phyloP scores from a whole-genome alignment of 2,329 filamentous ascomycete genomes.

The Aspergillus terreus region DNA sequence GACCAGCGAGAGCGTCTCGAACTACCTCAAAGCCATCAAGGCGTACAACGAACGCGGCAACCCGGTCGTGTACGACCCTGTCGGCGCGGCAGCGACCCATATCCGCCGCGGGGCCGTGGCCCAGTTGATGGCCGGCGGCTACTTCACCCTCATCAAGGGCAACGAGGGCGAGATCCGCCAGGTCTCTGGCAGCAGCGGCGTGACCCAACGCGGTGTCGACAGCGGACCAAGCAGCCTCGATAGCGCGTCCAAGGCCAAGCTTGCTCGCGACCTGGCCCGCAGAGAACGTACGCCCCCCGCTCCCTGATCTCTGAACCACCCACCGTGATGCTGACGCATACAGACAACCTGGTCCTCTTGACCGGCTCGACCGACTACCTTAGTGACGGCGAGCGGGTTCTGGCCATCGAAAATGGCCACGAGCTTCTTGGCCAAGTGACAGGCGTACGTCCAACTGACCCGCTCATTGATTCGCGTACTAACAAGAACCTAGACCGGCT shows the following conservation, averaged over 20 bases:
- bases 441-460: constrained; percentile 29
- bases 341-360: constrained; percentile 68
- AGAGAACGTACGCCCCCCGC: constrained; percentile 52
- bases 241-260: constrained; percentile 52
- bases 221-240: constrained; percentile 57
- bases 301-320: background rate
- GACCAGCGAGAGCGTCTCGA: constrained; percentile 67
- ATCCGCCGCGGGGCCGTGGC: constrained; percentile 69
- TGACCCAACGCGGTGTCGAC: constrained; percentile 80
- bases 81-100: constrained; percentile 79
- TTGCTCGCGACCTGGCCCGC: constrained; percentile 65
- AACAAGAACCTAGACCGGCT: constrained; percentile 57
- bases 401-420: constrained; percentile 74
- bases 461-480: background rate
- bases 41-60: constrained; percentile 77
- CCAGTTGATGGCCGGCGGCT: constrained; percentile 67
- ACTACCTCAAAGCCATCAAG: constrained; percentile 68
- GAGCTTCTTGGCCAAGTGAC: constrained; percentile 47
- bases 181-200: constrained; percentile 56
- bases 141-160: constrained; percentile 87
- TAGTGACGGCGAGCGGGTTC: constrained; percentile 67
- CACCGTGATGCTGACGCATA: background rate
- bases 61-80: constrained; percentile 82
- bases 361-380: constrained; percentile 76
- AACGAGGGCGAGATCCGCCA: constrained; percentile 85